These are phyloP conservation scores for Hanseniaspora nectarophila DNA, from an alignment of 805 yeast genomes.

Conservation along the genomic window DNA sequence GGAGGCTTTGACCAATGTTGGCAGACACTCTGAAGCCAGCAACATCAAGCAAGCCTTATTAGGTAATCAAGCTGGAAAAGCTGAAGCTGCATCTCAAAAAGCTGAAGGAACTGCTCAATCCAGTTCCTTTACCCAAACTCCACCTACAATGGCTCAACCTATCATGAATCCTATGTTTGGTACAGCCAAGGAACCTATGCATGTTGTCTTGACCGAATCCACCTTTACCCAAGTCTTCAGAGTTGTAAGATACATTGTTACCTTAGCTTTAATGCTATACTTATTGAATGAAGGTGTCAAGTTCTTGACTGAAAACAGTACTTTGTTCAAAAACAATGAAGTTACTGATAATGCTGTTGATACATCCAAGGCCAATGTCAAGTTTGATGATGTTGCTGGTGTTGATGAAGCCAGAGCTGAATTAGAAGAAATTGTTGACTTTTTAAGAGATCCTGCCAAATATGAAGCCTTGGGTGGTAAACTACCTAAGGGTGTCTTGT, in stretches of 20 bases:
- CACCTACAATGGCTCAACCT: conserved; percentile 4
- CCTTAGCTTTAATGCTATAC: conserved; percentile 67
- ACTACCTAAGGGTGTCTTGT: conserved; percentile 88
- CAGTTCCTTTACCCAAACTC: conserved; percentile 17
- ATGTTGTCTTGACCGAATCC: conserved; percentile 85
- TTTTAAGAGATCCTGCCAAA: conserved; percentile 87
- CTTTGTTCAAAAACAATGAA: conserved; percentile 51
- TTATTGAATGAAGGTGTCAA: conserved; percentile 70
- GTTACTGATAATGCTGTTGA: conserved; percentile 70
- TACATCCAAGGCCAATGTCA: conserved; percentile 72
- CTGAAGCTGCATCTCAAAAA: conserved; percentile 13
- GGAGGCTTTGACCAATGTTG: conserved; percentile 68
- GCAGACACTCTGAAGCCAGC: conserved; percentile 68
- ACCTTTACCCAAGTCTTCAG: conserved; percentile 64
- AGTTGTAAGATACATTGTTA: conserved; percentile 81
- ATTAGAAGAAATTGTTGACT: conserved; percentile 94
- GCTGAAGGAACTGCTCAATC: conserved; percentile 15
- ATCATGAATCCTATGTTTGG: conserved; percentile 37
- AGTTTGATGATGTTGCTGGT: conserved; percentile 88
- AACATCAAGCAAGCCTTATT: conserved; percentile 40
- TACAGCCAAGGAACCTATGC: conserved; percentile 69
- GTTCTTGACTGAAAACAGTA: conserved; percentile 68
- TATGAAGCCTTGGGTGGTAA: conserved; percentile 96
- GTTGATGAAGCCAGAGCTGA: conserved; percentile 98
- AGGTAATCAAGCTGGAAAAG: conserved; percentile 15